Base-by-base conservation (phyloP, 2,329 filamentous ascomycete genomes). In the Purpureocillium lavendulum region DNA sequence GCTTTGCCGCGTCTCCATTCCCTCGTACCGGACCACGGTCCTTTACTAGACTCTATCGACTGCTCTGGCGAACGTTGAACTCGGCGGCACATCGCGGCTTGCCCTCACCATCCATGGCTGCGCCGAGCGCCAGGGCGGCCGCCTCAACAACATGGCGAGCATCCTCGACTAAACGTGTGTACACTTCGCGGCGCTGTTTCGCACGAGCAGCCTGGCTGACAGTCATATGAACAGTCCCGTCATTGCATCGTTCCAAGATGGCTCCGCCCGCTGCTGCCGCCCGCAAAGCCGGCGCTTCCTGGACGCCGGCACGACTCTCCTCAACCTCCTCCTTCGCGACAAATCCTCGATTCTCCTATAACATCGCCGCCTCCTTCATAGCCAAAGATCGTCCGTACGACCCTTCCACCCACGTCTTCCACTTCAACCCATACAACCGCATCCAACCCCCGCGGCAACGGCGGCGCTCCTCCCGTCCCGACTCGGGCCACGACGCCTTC, bases 401-500 rank as follows among this genome's bases (percentile, higher is more conserved):
- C 46, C 78, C 82, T 11, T 64, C 73, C n/a, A 71, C 70, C 35
- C 80, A 87, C 61, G 67, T 84, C 41, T 85, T 84, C 60, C 77
- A 82, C 55, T 89, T 87, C 65, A 79, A 82, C 47, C 78, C 78
- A 2, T 70, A 78, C 60, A 69, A 77, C 53, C 70, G 69, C 37
- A 77, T 74, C 47, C 73, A 72, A 44, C 70, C 67, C 43, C 69
- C 69, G 15, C 54, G 53, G 14, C 49, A 54, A 34, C 54, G 58
- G 16, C 57, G 55, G 28, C 55, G 48, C 37, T 57, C 59, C 28
- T 54, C 56, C 24, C 78, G 84, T 17, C 85, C 83, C 36, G 82
- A 79, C 42, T 92, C 85, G 37, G 92, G 92, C 13, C 89, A 98
- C 63, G 92, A 98, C 71, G 87, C 92, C 42, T 97, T 96, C 67